Evolutionary conservation across 73 alveolate species (phyloP).

Genomic region (Uronychia setigera): DNA sequence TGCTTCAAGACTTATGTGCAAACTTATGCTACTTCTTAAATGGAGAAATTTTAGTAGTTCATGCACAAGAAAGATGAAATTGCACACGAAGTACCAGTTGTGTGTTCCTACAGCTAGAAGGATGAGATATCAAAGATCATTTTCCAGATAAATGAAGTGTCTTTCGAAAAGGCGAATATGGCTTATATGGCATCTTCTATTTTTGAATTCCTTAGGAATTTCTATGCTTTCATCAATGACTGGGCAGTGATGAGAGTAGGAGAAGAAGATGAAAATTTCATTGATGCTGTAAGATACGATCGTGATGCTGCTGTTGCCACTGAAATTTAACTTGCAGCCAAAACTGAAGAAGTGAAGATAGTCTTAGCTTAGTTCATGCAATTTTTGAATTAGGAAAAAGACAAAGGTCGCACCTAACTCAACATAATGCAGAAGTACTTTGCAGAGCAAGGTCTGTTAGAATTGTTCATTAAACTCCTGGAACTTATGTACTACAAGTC

Average conservation of each 20-base stretch:
- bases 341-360: slow-evolving; percentile 28
- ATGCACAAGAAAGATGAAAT: neutral
- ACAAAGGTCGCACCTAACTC: neutral
- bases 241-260: slow-evolving; percentile 48
- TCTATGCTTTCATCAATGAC: slow-evolving; percentile 22
- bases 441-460: slow-evolving; percentile 55
- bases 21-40: slow-evolving; percentile 14
- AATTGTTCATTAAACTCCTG: slow-evolving; percentile 34
- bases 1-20: slow-evolving; percentile 25
- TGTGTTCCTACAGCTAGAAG: slow-evolving; percentile 28
- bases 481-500: slow-evolving; percentile 57
- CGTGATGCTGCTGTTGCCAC: slow-evolving; percentile 18
- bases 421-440: neutral
- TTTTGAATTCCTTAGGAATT: slow-evolving; percentile 15
- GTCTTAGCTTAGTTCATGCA: neutral
- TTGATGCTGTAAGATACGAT: slow-evolving; percentile 41
- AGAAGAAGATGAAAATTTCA: slow-evolving; percentile 44
- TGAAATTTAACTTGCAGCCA: slow-evolving; percentile 34
- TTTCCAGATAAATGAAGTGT: slow-evolving; percentile 29
- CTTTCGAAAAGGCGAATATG: neutral
- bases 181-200: slow-evolving; percentile 29
- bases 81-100: slow-evolving; percentile 11
- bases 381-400: slow-evolving; percentile 6
- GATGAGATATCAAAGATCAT: slow-evolving; percentile 46
- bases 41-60: slow-evolving; percentile 25